A percentile compares a stretch with the other conserved stretches of the same genome.
Conservation (phyloP, 768 basidiomycete genomes). For the Termitomyces heimii region DNA sequence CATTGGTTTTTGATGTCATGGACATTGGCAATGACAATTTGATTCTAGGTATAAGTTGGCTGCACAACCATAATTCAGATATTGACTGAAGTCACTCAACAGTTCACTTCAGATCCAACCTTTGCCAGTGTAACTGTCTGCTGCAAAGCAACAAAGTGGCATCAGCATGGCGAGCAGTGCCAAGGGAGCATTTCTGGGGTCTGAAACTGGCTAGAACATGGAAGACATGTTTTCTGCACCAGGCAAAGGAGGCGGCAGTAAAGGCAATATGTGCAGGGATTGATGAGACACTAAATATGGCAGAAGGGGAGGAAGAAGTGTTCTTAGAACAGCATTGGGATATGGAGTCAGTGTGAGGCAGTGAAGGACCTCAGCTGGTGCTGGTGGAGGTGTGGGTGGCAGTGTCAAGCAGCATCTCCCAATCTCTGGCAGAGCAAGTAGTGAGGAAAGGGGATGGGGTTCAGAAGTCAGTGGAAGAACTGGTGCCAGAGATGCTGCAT, state of each 20-base stretch:
- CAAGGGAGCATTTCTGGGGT: background rate
- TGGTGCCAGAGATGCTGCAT: background rate
- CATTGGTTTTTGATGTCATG: background rate
- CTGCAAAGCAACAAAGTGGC: background rate
- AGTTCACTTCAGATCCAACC: background rate
- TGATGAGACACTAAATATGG: background rate
- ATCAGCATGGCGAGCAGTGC: background rate
- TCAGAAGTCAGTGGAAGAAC: background rate
- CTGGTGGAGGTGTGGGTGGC: background rate
- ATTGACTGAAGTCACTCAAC: background rate
- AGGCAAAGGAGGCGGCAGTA: background rate
- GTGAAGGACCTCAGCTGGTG: background rate
- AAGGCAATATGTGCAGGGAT: background rate
- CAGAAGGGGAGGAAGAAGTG: background rate
- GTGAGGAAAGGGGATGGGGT: background rate
- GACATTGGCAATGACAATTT: background rate
- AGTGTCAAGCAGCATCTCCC: background rate
- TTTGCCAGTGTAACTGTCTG: background rate
- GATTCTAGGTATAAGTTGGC: background rate
- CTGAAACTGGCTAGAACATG: background rate
- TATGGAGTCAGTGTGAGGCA: background rate
- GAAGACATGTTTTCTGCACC: background rate
- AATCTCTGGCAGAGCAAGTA: background rate
- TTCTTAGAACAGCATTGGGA: background rate
- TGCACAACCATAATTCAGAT: background rate